These are phyloP conservation scores for Vitis hybrid DNA, from an alignment of 177 flowering plant genomes.

Conservation along the genomic window DNA sequence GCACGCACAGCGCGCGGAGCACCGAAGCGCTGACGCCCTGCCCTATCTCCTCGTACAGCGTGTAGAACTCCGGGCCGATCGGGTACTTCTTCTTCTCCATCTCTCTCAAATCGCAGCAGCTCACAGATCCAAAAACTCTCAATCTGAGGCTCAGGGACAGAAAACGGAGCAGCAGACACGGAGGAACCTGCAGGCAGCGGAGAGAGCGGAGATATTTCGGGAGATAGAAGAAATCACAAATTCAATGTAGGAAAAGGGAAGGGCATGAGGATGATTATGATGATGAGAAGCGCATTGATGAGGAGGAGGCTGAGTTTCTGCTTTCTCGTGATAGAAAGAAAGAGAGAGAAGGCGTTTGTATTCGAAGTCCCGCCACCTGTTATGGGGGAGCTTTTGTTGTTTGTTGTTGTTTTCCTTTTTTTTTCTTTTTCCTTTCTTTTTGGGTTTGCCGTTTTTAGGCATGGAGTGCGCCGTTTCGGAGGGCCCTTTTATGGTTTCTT, in stretches of 20 bases:
- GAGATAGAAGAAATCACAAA: no score
- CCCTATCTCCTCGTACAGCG: slow-evolving; percentile 75
- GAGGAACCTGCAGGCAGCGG: no score
- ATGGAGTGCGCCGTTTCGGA: no score
- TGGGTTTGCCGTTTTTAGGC: no score
- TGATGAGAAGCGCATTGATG: background rate
- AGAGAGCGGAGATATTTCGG: no score
- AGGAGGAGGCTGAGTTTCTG: background rate
- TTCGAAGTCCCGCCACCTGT: no score
- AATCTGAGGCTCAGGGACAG: no score
- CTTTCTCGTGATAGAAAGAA: slow-evolving; percentile 2
- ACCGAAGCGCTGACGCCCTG: slow-evolving; percentile 82
- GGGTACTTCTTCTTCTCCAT: slow-evolving; percentile 83
- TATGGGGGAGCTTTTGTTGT: no score
- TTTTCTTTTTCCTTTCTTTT: no score
- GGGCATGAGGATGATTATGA: background rate
- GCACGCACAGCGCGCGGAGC: slow-evolving; percentile 68
- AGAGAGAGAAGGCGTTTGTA: background rate
- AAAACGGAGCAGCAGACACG: no score
- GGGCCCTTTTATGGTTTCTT: no score
- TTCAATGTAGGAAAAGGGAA: background rate
- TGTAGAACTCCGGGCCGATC: slow-evolving; percentile 61
- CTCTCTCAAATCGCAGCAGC: background rate
- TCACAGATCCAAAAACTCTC: background rate
- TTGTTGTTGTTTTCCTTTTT: no score